Percentiles rank a stretch among this genome's conserved stretches.
phyloP scores from a whole-genome alignment of 345 rosid species.

The Lepidium aucheri region DNA sequence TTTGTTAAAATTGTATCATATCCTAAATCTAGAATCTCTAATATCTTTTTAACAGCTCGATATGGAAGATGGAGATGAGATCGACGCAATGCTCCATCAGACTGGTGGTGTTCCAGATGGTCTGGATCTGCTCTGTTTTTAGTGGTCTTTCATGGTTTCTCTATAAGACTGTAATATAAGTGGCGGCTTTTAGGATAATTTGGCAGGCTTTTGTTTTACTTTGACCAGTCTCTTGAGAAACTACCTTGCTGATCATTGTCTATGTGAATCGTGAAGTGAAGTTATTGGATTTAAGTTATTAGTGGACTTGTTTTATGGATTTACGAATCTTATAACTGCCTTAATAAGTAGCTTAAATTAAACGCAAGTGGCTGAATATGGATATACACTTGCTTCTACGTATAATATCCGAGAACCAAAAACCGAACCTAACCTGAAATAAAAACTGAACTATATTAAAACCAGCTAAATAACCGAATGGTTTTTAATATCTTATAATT shows the following conservation, averaged over 20 bases:
- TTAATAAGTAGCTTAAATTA: not conserved
- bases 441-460: too few species aligned
- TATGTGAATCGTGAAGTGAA: not conserved
- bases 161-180: not conserved
- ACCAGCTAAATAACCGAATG: too few species aligned
- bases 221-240: not conserved
- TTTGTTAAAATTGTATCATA: not conserved
- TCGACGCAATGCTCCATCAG: constrained; percentile 86
- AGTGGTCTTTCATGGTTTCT: not conserved
- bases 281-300: constrained; percentile 4
- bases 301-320: constrained; percentile 8
- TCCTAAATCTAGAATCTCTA: not conserved
- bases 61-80: constrained; percentile 93
- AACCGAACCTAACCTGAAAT: too few species aligned
- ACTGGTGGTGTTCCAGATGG: constrained; percentile 44
- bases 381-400: too few species aligned
- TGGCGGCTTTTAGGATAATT: constrained; percentile 1
- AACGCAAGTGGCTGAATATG: not conserved
- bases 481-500: too few species aligned
- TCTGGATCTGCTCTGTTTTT: constrained; percentile 22
- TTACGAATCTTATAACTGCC: too few species aligned
- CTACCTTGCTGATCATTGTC: not conserved
- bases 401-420: too few species aligned
- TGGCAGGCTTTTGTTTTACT: constrained; percentile 3
- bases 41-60: constrained; percentile 48